These are phyloP conservation scores for Striga hermonthica DNA, from an alignment of 305 asterid genomes.

Conservation along the genomic window DNA sequence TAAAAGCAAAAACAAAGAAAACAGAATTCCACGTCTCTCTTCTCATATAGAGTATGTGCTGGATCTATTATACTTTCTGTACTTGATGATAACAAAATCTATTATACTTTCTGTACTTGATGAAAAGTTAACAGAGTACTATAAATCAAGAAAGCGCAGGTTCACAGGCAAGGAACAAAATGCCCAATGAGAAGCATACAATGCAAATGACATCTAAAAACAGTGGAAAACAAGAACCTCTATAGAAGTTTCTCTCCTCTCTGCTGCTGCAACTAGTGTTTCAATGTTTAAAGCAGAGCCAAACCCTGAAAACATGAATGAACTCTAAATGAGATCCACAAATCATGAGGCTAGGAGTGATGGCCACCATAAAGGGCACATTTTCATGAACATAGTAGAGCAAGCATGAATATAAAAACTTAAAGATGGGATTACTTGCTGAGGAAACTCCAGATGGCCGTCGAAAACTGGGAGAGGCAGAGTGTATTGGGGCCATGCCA, in stretches of 20 bases:
- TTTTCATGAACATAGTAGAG: slow-evolving; percentile 15
- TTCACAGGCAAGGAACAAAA: slow-evolving; percentile 16
- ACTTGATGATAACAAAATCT: background rate
- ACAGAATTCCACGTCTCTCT: background rate
- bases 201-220: slow-evolving; percentile 23
- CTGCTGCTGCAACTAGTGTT: slow-evolving; percentile 99
- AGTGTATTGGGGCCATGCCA: slow-evolving; percentile 43
- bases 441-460: slow-evolving; percentile 66
- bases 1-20: slow-evolving; percentile 14
- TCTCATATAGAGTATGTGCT: background rate
- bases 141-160: background rate
- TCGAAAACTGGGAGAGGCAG: slow-evolving; percentile 64
- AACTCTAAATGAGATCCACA: slow-evolving; percentile 26
- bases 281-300: slow-evolving; percentile 97
- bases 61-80: background rate
- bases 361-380: slow-evolving; percentile 18
- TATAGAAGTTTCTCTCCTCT: slow-evolving; percentile 86
- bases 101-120: no score
- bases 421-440: slow-evolving; percentile 51
- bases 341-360: slow-evolving; percentile 10
- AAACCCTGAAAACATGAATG: slow-evolving; percentile 53
- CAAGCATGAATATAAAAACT: background rate
- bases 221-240: slow-evolving; percentile 58
- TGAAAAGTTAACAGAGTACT: no score
- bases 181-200: slow-evolving; percentile 22